These are phyloP conservation scores for Candida ponderosae DNA, from an alignment of 805 yeast species.

Conservation along the genomic window DNA sequence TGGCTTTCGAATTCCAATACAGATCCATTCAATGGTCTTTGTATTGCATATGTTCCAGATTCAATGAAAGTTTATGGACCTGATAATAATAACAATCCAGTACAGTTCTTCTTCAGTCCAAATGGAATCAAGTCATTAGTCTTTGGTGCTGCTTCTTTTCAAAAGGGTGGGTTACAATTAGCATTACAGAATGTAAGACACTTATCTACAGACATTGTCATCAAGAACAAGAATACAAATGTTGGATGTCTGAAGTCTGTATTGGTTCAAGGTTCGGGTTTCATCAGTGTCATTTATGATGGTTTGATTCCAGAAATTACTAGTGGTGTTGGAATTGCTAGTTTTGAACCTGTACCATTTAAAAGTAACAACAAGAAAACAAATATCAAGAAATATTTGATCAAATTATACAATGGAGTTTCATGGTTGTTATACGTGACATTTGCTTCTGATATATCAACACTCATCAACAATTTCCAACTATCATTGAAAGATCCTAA, in stretches of 20 bases:
- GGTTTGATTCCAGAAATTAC: slow-evolving; percentile 44
- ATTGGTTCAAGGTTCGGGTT: slow-evolving; percentile 76
- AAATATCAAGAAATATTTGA: slow-evolving; percentile 44
- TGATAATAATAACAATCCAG: slow-evolving; percentile 42
- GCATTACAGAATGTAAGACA: slow-evolving; percentile 23
- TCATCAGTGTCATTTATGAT: slow-evolving; percentile 59
- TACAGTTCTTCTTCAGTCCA: slow-evolving; percentile 60
- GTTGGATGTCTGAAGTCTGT: slow-evolving; percentile 44
- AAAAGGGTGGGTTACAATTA: slow-evolving; percentile 16
- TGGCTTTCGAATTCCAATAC: slow-evolving; percentile 47
- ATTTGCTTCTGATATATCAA: slow-evolving; percentile 32
- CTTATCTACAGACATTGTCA: slow-evolving; percentile 23
- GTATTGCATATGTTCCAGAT: slow-evolving; percentile 53
- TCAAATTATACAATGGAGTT: slow-evolving; percentile 44
- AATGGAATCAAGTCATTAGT: slow-evolving; percentile 57
- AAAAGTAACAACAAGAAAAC: slow-evolving; percentile 29
- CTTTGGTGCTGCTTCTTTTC: slow-evolving; percentile 36
- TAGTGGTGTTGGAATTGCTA: slow-evolving; percentile 60
- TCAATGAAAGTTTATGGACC: slow-evolving; percentile 65
- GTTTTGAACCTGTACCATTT: slow-evolving; percentile 31
- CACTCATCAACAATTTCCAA: slow-evolving; percentile 6
- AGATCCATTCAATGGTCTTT: slow-evolving; percentile 45
- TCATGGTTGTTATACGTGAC: slow-evolving; percentile 65
- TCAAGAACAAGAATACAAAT: slow-evolving; percentile 14
- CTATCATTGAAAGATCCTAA: slow-evolving; percentile 23